phyloP scores from a whole-genome alignment of 202 grass and related monocot species.

The Elaeis oleifera region DNA sequence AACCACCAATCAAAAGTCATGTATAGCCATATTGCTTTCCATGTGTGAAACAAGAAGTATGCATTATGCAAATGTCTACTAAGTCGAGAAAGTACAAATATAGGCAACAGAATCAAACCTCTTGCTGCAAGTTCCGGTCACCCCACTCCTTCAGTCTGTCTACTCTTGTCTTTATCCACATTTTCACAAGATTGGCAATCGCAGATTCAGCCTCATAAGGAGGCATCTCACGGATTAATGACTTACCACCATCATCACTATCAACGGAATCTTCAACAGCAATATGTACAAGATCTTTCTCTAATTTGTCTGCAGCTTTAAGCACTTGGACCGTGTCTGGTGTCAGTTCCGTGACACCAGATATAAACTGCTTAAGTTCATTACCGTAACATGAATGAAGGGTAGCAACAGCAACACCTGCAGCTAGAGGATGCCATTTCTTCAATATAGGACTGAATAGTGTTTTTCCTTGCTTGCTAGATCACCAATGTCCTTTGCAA shows the following conservation, averaged over 20 bases:
- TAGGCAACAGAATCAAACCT: slow-evolving; percentile 37
- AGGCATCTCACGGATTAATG: slow-evolving; percentile 94
- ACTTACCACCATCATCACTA: slow-evolving; percentile 97
- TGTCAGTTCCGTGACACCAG: slow-evolving; percentile 68
- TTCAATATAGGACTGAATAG: slow-evolving; percentile 88
- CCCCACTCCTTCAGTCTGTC: slow-evolving; percentile 88
- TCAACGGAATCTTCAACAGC: slow-evolving; percentile 97
- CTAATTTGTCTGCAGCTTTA: slow-evolving; percentile 89
- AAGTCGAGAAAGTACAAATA: neutral
- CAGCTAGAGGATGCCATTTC: slow-evolving; percentile 89
- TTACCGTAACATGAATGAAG: slow-evolving; percentile 97
- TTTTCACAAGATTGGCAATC: slow-evolving; percentile 85
- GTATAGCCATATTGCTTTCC: too few relatives aligned
- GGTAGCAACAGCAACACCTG: slow-evolving; percentile 91
- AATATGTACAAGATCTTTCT: slow-evolving; percentile 92
- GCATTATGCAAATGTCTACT: too few relatives aligned
- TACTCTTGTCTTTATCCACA: slow-evolving; percentile 72
- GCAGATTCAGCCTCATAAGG: slow-evolving; percentile 91
- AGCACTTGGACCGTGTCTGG: slow-evolving; percentile 88
- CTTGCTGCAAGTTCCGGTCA: slow-evolving; percentile 85
- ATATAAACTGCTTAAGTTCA: slow-evolving; percentile 88
- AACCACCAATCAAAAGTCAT: too few relatives aligned
- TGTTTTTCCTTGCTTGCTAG: slow-evolving; percentile 83
- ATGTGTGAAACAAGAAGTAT: too few relatives aligned
- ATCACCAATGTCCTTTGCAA: slow-evolving; percentile 83